Base-by-base conservation (phyloP, 1,139 yeast genomes). In the Protomyces arabidopsidicola region DNA sequence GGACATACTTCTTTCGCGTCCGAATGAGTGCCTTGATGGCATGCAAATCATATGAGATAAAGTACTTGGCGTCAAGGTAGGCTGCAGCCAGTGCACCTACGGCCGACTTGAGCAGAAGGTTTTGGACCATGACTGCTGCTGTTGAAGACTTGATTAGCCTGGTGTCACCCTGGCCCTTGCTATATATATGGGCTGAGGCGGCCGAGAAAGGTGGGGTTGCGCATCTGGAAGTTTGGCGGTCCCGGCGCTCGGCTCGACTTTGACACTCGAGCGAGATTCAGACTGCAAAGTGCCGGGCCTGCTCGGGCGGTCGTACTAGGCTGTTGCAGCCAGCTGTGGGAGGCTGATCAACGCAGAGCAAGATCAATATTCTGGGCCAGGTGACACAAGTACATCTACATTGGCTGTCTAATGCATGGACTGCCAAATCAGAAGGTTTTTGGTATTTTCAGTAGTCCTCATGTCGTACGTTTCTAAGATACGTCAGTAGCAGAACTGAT, bases 1-100 rank as follows among this genome's bases (percentile, higher is more conserved):
- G 31, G 5, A 20, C 35, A 18, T 22, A 54, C 63, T 45, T 51
- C 22, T 31, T 35, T 31, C 51, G 35, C 45, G 62, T 48, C 14
- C 52, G 45, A 12, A 45, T 39, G 16, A 60, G 45, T 3, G 63
- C 34, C 34, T 53, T 60, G 54, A 60, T 53, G 35, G 54, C 45
- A 34, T 60, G 63, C 18, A 60, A 42, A 14, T 53, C 63, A 45
- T 55, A 45, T 12, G 53, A 36, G 50, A 60, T 35, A 22, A 53
- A 48, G 16, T 34, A 53, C 20, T 53, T 53, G n/a, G 63, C 63
- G 36, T 60, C 63, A 10, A 54, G 45, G 38, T 60, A 60, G 34
- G 63, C 63, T 14, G 55, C 45, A 14, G 58, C 58, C 35, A 60
- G 54, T 14, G 58, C 58, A 20, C 45, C 62, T 34, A 52, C 48